Evolutionary conservation across 495 filamentous ascomycete species (phyloP), one percentile per base, ranked within the genome.

Genomic region (Bombardia bombarda): DNA sequence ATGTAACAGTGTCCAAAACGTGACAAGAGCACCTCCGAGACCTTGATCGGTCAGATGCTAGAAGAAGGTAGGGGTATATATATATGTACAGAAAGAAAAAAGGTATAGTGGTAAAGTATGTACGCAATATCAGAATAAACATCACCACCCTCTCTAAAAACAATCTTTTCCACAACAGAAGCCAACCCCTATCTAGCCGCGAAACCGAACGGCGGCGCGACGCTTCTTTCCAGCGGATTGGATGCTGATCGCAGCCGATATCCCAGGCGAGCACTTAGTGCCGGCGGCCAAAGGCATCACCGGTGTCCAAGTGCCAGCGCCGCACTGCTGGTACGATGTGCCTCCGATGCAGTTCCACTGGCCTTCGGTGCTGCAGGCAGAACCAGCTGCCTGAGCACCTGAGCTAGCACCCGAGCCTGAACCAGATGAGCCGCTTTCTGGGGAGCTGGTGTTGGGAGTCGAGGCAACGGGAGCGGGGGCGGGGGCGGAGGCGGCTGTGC

Each of bases 311-410:
- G 23, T n/a, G 17, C 68, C 68, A 24, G 61, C 53, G 26, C 56
- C 68, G 39, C 68, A 72, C 32, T 63, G 64, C 55, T 72, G 67
- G 58, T 60, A 72, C 35, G 52, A 54, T 13, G 54, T 54, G 13
- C 59, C 59, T 22, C 57, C 65, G 32, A 69, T 31, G 53, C 68
- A 72, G 61, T 68, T 68, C 66, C 63, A 72, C 33, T 50, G 51
- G 10, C 68, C 68, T 40, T 69, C 68, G 22, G 60, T 21, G 38
- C 50, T 53, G 61, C 68, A 72, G 23, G 63, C 46, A 21, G 56
- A 47, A 22, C 58, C 55, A 14, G 58, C 57, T 0, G 57, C 41
- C 28, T 53, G 18, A n/a, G 22, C 52, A 14, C 49, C 51, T 16
- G 43, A 41, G 10, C 54, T 32, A 2, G 56, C 49, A 1, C 42